Evolutionary conservation across 1,139 yeast genomes (phyloP), one percentile per base, ranked within the genome.

Genomic region (Martiniozyma asiatica): DNA sequence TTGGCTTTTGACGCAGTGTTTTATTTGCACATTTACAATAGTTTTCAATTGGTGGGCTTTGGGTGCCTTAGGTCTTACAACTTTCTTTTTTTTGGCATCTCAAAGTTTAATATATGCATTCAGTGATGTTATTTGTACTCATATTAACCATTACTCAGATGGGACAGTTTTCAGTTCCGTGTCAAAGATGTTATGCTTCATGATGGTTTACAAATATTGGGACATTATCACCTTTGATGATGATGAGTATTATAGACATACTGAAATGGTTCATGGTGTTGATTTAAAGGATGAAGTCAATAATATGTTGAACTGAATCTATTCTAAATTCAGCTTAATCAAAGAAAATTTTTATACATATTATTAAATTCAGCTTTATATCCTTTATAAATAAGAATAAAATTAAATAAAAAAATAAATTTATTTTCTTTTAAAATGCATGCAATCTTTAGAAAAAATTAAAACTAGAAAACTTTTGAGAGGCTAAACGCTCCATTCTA

Each of bases 201-300:
- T 89, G 94, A 87, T 89, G 97, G 63, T 87, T 34, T 87, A 85
- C 61, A 87, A 89, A 56, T 82, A 75, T 45, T 89, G 97, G 96
- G 96, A 87, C 48, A 81, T 84, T 71, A 78, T 89, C 33, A 89
- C 97, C n/a, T 73, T 76, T 36, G 97, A 89, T 48, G 97, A 89
- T 53, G 71, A 87, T 47, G 98, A 89, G 56, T 89, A 89, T 53
- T 73, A 89, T 20, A 35, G 52, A 27, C 40, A 35, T 26, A 46
- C 53, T 6, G 48, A 44, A 27, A 35, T 43, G n/a, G 49, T 48
- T 18, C 48, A 47, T 7, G 52, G 51, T 8, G 34, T 45, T 13
- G 42, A 44, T 8, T 47, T 42, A 19, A 39, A 36, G 20, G 31
- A 47, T 18, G 44, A 38, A 26, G 42, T 41, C 2, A 25, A 20